Evolutionary conservation across 2,329 filamentous ascomycete genomes (phyloP), one percentile per base, ranked within the genome.

Genomic region (Xylariaceae sp.): DNA sequence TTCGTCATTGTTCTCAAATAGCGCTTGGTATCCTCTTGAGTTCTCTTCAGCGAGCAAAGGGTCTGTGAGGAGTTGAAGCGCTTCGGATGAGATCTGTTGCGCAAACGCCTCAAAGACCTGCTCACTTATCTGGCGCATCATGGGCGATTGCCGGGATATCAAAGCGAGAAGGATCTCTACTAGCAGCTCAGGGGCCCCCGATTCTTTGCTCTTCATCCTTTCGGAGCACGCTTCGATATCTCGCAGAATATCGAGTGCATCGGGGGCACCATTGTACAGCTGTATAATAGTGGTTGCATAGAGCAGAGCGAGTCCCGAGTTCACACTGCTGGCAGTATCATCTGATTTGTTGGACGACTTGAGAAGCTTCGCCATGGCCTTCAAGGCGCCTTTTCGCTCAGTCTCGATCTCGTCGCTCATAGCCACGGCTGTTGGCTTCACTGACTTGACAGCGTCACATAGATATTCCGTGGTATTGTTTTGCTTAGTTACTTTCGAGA

Each of bases 111-210:
- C 81, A 68, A 97, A 97, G 0, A 95, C 91, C 65, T 94, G 88
- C 67, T 92, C 86, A 4, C 90, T 89, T 51, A 95, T 86, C 64
- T 91, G 89, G 32, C 90, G 84, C 75, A 95, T 88, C 50, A 97
- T 76, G 7, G 86, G 83, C 1, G 91, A 96, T 3, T 87, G 88
- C 58, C 90, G 89, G 0, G 91, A 89, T 2, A 95, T 82, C 73
- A 97, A 90, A 50, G 89, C 89, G n/a, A 97, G 76, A 6, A 99
- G 72, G 50, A 97, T 88, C 66, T 97, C 94, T 2, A 96, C 84
- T 6, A 96, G 73, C 30, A 89, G 79, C 65, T 89, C 85, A 0
- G 89, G 87, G 8, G 77, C 76, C 5, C 80, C 81, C 1, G 74
- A 71, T 40, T 81, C 72, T 59, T 82, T 77, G 0, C 78, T 74